These are phyloP conservation scores for Penicillium waksmanii DNA, from an alignment of 495 filamentous ascomycete species.

Conservation along the genomic window DNA sequence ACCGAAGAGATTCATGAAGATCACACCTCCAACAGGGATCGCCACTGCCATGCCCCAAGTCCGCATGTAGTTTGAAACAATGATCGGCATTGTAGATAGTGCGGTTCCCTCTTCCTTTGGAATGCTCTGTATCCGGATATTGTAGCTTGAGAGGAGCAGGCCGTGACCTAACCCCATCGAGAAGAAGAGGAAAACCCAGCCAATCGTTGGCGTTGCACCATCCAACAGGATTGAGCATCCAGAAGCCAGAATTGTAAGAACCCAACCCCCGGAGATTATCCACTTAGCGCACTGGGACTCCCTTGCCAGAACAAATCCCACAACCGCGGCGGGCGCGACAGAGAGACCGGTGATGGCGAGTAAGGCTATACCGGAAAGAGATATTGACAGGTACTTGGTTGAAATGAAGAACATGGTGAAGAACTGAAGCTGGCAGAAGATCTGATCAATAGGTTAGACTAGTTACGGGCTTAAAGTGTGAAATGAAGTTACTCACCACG, in stretches of 20 bases:
- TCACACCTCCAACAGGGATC: constrained; percentile 61
- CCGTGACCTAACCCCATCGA: constrained; percentile 58
- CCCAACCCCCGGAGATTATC: constrained; percentile 61
- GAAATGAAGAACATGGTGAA: constrained; percentile 67
- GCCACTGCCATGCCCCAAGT: constrained; percentile 66
- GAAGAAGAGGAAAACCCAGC: constrained; percentile 58
- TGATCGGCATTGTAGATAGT: constrained; percentile 28
- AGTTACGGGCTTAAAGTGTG: not conserved
- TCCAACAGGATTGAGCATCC: constrained; percentile 57
- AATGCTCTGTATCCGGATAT: constrained; percentile 48
- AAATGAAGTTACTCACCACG: constrained; percentile 44
- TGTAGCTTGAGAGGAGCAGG: constrained; percentile 55
- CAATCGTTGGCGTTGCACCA: constrained; percentile 43
- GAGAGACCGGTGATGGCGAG: constrained; percentile 50
- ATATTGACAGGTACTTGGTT: constrained; percentile 56
- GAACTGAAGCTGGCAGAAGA: constrained; percentile 59
- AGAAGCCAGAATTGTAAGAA: constrained; percentile 46
- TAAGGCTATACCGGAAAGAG: constrained; percentile 61
- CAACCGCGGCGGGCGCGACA: constrained; percentile 48
- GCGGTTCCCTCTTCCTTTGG: constrained; percentile 16
- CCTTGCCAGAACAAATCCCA: constrained; percentile 53
- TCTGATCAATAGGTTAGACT: constrained; percentile 23
- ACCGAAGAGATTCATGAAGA: constrained; percentile 56
- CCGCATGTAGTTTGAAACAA: constrained; percentile 62
- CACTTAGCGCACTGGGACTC: constrained; percentile 50